These are phyloP conservation scores for Botryotinia convoluta DNA, from an alignment of 2,329 filamentous ascomycete genomes.

Conservation along the genomic window DNA sequence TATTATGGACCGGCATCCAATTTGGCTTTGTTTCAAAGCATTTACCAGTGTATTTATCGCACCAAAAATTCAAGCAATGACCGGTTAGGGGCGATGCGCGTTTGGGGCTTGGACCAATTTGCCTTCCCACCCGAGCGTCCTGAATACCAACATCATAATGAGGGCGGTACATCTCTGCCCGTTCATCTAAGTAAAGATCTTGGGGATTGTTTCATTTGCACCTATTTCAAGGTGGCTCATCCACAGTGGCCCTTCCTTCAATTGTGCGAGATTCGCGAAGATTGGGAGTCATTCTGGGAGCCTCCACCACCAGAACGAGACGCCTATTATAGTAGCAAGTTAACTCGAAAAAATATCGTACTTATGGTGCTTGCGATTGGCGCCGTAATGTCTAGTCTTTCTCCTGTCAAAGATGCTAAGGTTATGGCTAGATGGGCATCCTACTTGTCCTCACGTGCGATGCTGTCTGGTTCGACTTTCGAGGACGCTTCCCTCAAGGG, in stretches of 20 bases:
- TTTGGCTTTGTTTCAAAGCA: neutral
- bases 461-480: conserved; percentile 1
- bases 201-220: neutral
- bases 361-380: neutral
- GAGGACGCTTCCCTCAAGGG: conserved; percentile 1
- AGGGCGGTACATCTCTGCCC: neutral
- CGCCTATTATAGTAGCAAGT: conserved; percentile 1
- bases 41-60: neutral
- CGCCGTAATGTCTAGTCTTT: conserved; percentile 1
- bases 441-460: neutral
- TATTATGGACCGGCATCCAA: neutral
- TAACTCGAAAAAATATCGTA: neutral
- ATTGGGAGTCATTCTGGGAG: neutral
- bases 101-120: neutral
- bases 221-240: conserved; percentile 1
- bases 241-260: neutral
- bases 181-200: neutral
- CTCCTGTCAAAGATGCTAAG: neutral
- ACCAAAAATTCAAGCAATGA: neutral
- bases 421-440: conserved; percentile 7
- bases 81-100: neutral
- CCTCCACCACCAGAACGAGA: conserved; percentile 1
- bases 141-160: neutral
- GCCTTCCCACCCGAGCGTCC: neutral
- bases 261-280: neutral